Conservation (phyloP, 73 alveolate genomes). For the Strombidium stylifer region DNA sequence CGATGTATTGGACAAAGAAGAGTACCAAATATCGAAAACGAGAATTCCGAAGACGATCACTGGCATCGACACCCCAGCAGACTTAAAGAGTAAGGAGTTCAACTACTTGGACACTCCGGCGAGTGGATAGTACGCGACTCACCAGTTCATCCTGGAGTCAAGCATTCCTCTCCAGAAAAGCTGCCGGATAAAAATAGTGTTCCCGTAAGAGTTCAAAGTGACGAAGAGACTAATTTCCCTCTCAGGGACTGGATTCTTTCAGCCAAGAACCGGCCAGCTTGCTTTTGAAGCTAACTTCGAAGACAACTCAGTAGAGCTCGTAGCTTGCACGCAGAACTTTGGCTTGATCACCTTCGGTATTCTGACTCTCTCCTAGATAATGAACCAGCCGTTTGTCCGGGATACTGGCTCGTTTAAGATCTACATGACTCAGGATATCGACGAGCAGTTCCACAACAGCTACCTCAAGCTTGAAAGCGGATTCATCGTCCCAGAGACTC, state of each 20-base stretch:
- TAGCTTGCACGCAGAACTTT: too few species aligned
- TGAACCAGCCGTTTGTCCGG: too few species aligned
- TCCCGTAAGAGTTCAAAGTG: slow-evolving; percentile 32
- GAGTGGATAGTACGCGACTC: not conserved
- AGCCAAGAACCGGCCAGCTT: too few species aligned
- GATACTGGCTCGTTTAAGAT: too few species aligned
- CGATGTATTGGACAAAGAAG: not conserved
- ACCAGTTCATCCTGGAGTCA: not conserved
- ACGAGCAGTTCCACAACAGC: too few species aligned
- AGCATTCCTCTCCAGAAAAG: slow-evolving; percentile 14
- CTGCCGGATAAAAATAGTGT: slow-evolving; percentile 11
- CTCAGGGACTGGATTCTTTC: slow-evolving; percentile 13
- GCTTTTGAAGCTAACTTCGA: too few species aligned
- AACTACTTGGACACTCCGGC: not conserved
- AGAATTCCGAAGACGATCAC: not conserved
- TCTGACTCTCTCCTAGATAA: too few species aligned
- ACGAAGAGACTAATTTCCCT: not conserved
- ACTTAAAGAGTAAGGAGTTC: not conserved
- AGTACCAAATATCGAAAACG: not conserved
- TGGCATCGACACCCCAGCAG: slow-evolving; percentile 22
- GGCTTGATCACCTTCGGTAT: too few species aligned
- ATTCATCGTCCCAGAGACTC: too few species aligned
- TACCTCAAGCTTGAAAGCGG: too few species aligned
- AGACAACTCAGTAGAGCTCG: too few species aligned
- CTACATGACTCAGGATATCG: too few species aligned